Percentiles rank a stretch among this genome's conserved stretches.
These are phyloP conservation scores for Cutaneotrichosporon sp. DNA, from an alignment of 1,284 basidiomycete species.

Conservation along the genomic window DNA sequence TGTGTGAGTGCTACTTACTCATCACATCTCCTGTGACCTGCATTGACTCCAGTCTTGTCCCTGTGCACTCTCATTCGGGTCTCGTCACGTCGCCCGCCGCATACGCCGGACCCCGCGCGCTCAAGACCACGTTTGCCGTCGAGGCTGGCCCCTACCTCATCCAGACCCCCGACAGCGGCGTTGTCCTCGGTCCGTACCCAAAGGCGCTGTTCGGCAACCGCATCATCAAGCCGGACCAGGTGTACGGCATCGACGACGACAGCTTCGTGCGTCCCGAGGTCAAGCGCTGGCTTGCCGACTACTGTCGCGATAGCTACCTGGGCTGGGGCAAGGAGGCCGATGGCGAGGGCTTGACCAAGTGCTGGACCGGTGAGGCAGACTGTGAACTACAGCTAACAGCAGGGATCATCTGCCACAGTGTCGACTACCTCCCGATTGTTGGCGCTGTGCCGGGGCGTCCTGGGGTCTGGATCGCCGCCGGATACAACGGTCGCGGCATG, in stretches of 20 bases:
- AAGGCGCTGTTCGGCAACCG: constrained; percentile 4
- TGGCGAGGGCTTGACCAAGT: constrained; percentile 30
- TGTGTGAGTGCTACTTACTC: no score
- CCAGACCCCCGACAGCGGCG: constrained; percentile 28
- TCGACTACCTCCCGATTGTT: constrained; percentile 36
- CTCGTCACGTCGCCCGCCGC: constrained; percentile 30
- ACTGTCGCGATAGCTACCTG: constrained; percentile 24
- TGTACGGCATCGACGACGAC: constrained; percentile 25
- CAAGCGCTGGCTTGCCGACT: constrained; percentile 12
- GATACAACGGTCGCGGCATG: constrained; percentile 27
- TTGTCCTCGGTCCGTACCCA: constrained; percentile 29
- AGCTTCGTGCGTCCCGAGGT: constrained; percentile 16
- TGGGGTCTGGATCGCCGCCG: constrained; percentile 22
- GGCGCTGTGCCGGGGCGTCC: constrained; percentile 27
- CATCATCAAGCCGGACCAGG: not conserved
- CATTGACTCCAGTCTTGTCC: constrained; percentile 32
- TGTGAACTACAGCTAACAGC: not conserved
- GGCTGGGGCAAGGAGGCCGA: constrained; percentile 32
- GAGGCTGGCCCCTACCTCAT: constrained; percentile 36
- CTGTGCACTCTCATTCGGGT: constrained; percentile 32
- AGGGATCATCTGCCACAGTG: constrained; percentile 31
- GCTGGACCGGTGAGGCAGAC: constrained; percentile 28
- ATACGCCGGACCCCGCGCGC: constrained; percentile 22
- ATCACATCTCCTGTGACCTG: no score
- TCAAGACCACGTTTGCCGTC: constrained; percentile 28